Conservation (phyloP, 768 basidiomycete species). For the Amanita jacksonii region DNA sequence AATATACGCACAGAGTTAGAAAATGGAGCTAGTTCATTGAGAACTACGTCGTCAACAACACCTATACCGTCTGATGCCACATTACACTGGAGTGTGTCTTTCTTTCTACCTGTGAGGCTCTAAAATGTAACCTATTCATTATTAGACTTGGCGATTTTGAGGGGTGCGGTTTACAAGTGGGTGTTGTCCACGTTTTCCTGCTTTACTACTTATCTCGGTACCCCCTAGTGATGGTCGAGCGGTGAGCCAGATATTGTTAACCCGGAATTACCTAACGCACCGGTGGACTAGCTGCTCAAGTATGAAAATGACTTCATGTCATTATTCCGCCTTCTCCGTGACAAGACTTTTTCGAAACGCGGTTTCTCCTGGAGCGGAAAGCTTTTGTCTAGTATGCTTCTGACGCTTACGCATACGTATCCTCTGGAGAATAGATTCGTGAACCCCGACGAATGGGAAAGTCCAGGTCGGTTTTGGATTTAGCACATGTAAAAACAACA, state of each 20-base stretch:
- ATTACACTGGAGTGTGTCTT: constrained; percentile 70
- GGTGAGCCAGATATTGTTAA: constrained; percentile 26
- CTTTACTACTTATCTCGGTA: background rate
- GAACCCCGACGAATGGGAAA: constrained; percentile 68
- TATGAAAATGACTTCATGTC: constrained; percentile 54
- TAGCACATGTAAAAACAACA: background rate
- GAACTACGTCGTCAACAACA: constrained; percentile 59
- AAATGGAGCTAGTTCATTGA: constrained; percentile 69
- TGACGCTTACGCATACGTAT: constrained; percentile 74
- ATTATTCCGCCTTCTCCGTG: constrained; percentile 52
- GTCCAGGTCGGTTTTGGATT: constrained; percentile 39
- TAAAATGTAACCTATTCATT: constrained; percentile 8
- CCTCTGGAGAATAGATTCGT: constrained; percentile 75
- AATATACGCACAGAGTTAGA: constrained; percentile 75
- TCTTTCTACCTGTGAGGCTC: constrained; percentile 1
- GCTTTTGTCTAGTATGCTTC: constrained; percentile 58
- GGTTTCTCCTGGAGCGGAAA: constrained; percentile 79
- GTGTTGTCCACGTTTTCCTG: constrained; percentile 16
- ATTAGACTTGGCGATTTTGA: constrained; percentile 62
- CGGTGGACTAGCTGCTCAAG: constrained; percentile 41
- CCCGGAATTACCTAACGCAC: background rate
- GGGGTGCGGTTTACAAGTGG: constrained; percentile 76
- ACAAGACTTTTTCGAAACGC: constrained; percentile 69
- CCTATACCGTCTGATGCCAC: constrained; percentile 76
- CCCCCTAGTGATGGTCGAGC: constrained; percentile 45